Evolutionary conservation across 495 filamentous ascomycete genomes (phyloP), one percentile per base, ranked within the genome.

Genomic region (Aspergillus baeticus): DNA sequence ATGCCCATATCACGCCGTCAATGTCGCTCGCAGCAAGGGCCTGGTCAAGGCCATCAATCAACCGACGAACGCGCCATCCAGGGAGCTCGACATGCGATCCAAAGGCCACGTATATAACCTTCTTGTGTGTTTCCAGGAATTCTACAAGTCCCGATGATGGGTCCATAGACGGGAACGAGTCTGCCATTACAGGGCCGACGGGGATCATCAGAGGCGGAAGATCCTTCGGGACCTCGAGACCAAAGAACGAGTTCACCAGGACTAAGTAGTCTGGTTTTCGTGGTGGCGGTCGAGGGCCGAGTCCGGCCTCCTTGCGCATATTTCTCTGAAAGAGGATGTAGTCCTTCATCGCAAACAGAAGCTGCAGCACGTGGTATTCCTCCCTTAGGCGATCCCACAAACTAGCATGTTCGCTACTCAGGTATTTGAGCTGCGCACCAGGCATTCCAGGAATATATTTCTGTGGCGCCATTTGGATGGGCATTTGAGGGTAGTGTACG

Each of bases 201-300:
- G 67, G 44, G 10, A 65, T 20, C 61, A 37, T 63, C 54, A 26
- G 58, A 48, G 74, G 72, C 2, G 74, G 74, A 6, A 75, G 42
- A 56, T 77, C 74, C 36, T 65, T 64, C 0, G 72, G 66, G 8
- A 65, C 63, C 36, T 77, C 74, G 6, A 77, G 57, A 2, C 74
- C 74, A 18, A 64, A 69, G 54, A 77, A 75, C 0, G 71, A 72
- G 43, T 75, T 77, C 26, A 77, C 66, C 20, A 77, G 61, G 2
- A 70, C 33, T 5, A 77, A 64, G 53, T 75, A 73, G 42, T 74
- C 63, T 1, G 71, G 72, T 50, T 77, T 77, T 2, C 59, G 43
- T 0, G 55, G 51, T 13, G 61, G 65, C 1, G 64, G 45, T 10
- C 44, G 48, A 34, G 62, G 60, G 6, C 56, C 43, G 20, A 75